A percentile compares a stretch with the other conserved stretches of the same genome.
Evolutionary conservation across 1,284 basidiomycete genomes (phyloP).

Genomic region (Boletus sp.): DNA sequence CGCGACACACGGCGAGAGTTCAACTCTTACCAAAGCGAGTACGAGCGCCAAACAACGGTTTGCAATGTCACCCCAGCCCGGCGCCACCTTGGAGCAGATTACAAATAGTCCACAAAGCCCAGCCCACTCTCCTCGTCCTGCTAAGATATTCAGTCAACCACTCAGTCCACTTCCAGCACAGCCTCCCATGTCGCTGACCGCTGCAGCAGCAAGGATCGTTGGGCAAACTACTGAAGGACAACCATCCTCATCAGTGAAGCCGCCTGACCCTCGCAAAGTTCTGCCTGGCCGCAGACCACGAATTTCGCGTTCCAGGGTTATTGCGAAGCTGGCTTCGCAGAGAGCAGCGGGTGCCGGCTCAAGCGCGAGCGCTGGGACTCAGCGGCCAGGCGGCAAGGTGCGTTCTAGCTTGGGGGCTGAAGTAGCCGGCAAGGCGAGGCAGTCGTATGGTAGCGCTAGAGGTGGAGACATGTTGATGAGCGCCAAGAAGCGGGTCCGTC

Average conservation of each 20-base stretch:
- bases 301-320: slow-evolving; percentile 73
- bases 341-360: slow-evolving; percentile 41
- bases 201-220: slow-evolving; percentile 31
- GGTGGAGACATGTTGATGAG: slow-evolving; percentile 45
- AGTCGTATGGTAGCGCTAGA: slow-evolving; percentile 34
- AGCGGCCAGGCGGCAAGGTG: slow-evolving; percentile 27
- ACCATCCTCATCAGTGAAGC: slow-evolving; percentile 13
- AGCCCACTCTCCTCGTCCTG: slow-evolving; percentile 12
- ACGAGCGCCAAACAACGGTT: slow-evolving; percentile 21
- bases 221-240: slow-evolving; percentile 1
- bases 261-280: slow-evolving; percentile 34
- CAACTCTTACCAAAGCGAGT: slow-evolving; percentile 9
- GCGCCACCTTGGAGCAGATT: slow-evolving; percentile 37
- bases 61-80: slow-evolving; percentile 16
- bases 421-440: slow-evolving; percentile 44
- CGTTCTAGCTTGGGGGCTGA: slow-evolving; percentile 57
- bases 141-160: slow-evolving; percentile 54
- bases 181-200: slow-evolving; percentile 29
- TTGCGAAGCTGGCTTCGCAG: slow-evolving; percentile 70
- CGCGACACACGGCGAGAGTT: slow-evolving; percentile 15
- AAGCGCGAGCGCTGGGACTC: slow-evolving; percentile 11
- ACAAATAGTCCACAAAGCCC: slow-evolving; percentile 41
- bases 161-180: slow-evolving; percentile 36
- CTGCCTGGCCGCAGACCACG: slow-evolving; percentile 58
- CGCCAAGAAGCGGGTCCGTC: slow-evolving; percentile 61